Base-by-base conservation (phyloP, 345 rosid species). In the Eucalyptus globulus region DNA sequence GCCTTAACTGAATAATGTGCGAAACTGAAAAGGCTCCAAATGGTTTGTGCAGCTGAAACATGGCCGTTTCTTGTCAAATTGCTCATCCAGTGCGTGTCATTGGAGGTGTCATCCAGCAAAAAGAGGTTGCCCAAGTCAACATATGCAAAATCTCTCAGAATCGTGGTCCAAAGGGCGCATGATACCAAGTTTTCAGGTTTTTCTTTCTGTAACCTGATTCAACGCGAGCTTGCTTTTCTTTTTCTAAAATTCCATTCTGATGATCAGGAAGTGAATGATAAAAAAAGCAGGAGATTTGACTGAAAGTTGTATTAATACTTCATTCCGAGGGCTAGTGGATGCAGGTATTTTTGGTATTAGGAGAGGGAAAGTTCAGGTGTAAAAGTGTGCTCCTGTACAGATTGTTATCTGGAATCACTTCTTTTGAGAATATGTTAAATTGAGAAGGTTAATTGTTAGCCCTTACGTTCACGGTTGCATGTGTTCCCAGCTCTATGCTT, bases 11-110 rank as follows among this genome's bases (percentile, higher is more conserved):
- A 56, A 34, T 60, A 72, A 49, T 14, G 49, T 19, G 44, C 80
- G n/a, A 31, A 60, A 85, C 43, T 72, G 86, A 72, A 31, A 34
- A 43, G 14, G 14, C 45, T 56, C 87, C 88, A 50, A 60, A 89
- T 93, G 93, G 89, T 89, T 90, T 90, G 49, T 92, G 93, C 97
- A 96, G 99, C 96, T 89, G 99, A 96, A 89, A 95, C 99, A 21
- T 97, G 99, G 98, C 98, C 99, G 4, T 97, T 94, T 93, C 91
- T 97, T 47, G 88, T 95, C 54, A 92, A 93, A 87, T 91, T 95
- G 92, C 97, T 97, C 53, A 89, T 92, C 51, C 95, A 92, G 58
- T 95, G 99, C 88, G 97, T 97, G 58, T 93, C 97, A 7, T 54
- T 89, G 89, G 99, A 97, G 93, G 93, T 96, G 87, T 93, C 97